phyloP scores from a whole-genome alignment of 2,329 filamentous ascomycete species.

The Aspergillus sp. region DNA sequence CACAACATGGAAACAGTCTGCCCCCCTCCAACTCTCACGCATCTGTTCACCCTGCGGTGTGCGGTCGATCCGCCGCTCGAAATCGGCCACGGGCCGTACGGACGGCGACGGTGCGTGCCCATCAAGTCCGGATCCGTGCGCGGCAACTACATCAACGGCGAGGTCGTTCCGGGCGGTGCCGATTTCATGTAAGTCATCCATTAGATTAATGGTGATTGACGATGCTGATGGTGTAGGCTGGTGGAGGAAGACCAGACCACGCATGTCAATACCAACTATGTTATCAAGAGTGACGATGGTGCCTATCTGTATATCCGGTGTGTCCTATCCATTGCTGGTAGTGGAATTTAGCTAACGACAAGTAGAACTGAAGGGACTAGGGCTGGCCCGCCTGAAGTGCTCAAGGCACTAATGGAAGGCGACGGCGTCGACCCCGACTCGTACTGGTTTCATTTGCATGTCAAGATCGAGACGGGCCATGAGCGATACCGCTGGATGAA shows the following conservation, averaged over 20 bases:
- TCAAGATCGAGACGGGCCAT: conserved; percentile 24
- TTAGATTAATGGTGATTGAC: too few species aligned
- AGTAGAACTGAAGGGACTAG: conserved; percentile 25
- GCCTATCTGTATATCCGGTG: conserved; percentile 25
- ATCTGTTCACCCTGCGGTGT: conserved; percentile 24
- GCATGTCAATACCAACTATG: conserved; percentile 26
- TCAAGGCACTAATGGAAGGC: conserved; percentile 25
- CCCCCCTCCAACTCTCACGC: conserved; percentile 19
- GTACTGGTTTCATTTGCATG: conserved; percentile 28
- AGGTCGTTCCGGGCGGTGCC: conserved; percentile 24
- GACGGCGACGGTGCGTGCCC: conserved; percentile 23
- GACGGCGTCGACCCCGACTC: conserved; percentile 21
- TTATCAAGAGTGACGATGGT: conserved; percentile 26
- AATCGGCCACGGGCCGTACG: conserved; percentile 23
- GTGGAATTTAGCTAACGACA: background rate
- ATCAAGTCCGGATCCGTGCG: conserved; percentile 20
- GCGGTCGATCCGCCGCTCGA: conserved; percentile 24
- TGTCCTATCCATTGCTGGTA: background rate
- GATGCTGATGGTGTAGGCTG: conserved; percentile 14
- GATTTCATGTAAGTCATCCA: conserved; percentile 23
- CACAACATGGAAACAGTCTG: conserved; percentile 17
- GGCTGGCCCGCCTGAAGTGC: conserved; percentile 23
- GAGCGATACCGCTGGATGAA: conserved; percentile 27
- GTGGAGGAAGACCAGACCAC: conserved; percentile 26
- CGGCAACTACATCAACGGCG: conserved; percentile 21